A percentile compares a stretch with the other conserved stretches of the same genome.
Evolutionary conservation across 768 basidiomycete species (phyloP).

Genomic region (Leccinum arenicola): DNA sequence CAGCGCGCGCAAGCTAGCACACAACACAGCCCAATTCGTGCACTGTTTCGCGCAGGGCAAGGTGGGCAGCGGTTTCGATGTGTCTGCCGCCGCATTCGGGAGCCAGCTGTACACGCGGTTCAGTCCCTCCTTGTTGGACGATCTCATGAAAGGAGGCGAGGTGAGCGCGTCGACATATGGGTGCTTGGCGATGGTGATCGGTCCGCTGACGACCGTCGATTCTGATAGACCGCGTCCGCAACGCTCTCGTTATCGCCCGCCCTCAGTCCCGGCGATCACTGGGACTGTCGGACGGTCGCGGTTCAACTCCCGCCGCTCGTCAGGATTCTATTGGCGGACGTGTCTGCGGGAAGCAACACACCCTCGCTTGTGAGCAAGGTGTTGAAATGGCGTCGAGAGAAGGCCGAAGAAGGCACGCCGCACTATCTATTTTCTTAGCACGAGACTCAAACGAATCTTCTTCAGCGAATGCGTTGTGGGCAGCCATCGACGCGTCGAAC

Average conservation of each 20-base stretch:
- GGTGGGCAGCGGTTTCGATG: constrained; percentile 96
- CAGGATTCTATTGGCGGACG: constrained; percentile 88
- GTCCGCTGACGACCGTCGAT: constrained; percentile 1
- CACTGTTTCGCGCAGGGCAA: constrained; percentile 98
- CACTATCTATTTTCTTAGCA: neutral
- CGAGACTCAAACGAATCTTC: neutral
- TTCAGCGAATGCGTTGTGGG: constrained; percentile 65
- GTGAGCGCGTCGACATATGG: constrained; percentile 13
- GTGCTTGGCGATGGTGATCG: neutral
- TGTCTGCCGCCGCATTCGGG: constrained; percentile 90
- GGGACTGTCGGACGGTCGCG: constrained; percentile 68
- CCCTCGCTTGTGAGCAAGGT: constrained; percentile 93
- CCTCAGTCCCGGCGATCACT: constrained; percentile 53
- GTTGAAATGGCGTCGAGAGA: constrained; percentile 78
- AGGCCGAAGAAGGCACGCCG: constrained; percentile 49
- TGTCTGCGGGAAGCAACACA: constrained; percentile 94
- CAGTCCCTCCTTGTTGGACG: constrained; percentile 47
- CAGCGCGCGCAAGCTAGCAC: constrained; percentile 62
- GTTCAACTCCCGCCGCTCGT: constrained; percentile 84
- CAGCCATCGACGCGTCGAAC: constrained; percentile 59
- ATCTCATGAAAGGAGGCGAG: constrained; percentile 22
- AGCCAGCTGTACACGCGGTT: constrained; percentile 93
- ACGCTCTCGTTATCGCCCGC: constrained; percentile 43
- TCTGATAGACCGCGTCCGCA: constrained; percentile 13
- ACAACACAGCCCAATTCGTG: constrained; percentile 91